Evolutionary conservation across 2,329 filamentous ascomycete genomes (phyloP).

Genomic region (Bretziella fagacearum): DNA sequence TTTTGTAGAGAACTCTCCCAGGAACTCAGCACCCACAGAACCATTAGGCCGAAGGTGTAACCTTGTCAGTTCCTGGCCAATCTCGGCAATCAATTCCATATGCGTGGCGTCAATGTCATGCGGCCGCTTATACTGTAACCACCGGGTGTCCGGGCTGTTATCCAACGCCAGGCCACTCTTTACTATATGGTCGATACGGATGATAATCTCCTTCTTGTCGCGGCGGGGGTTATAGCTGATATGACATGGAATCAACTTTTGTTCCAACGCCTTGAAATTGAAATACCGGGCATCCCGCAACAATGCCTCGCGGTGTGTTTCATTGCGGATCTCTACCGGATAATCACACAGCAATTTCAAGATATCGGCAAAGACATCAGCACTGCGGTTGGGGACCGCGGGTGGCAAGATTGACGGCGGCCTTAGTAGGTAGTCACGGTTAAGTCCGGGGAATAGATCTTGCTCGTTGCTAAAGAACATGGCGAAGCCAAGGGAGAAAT

Average conservation of each 20-base stretch:
- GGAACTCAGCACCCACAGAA: slow-evolving; percentile 49
- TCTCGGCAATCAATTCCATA: slow-evolving; percentile 64
- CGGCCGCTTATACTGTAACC: slow-evolving; percentile 67
- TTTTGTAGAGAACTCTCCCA: slow-evolving; percentile 50
- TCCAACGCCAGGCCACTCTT: slow-evolving; percentile 54
- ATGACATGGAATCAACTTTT: slow-evolving; percentile 61
- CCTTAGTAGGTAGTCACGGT: slow-evolving; percentile 60
- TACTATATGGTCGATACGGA: slow-evolving; percentile 73
- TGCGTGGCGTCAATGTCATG: slow-evolving; percentile 50
- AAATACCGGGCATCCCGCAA: slow-evolving; percentile 82
- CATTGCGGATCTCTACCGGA: slow-evolving; percentile 56
- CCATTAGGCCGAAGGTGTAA: slow-evolving; percentile 30
- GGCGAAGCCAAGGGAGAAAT: slow-evolving; percentile 80
- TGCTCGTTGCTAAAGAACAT: slow-evolving; percentile 68
- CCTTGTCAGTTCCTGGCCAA: slow-evolving; percentile 48
- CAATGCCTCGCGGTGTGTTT: slow-evolving; percentile 59
- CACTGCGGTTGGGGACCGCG: slow-evolving; percentile 60
- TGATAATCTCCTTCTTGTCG: slow-evolving; percentile 53
- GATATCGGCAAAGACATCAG: slow-evolving; percentile 71
- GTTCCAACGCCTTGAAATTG: slow-evolving; percentile 80
- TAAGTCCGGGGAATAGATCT: slow-evolving; percentile 73
- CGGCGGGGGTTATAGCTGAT: slow-evolving; percentile 59
- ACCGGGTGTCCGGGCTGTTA: slow-evolving; percentile 22
- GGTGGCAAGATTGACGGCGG: slow-evolving; percentile 78
- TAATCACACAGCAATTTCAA: slow-evolving; percentile 73